phyloP scores from a whole-genome alignment of 352 stramenopile species.

The Globisporangium middletonii region DNA sequence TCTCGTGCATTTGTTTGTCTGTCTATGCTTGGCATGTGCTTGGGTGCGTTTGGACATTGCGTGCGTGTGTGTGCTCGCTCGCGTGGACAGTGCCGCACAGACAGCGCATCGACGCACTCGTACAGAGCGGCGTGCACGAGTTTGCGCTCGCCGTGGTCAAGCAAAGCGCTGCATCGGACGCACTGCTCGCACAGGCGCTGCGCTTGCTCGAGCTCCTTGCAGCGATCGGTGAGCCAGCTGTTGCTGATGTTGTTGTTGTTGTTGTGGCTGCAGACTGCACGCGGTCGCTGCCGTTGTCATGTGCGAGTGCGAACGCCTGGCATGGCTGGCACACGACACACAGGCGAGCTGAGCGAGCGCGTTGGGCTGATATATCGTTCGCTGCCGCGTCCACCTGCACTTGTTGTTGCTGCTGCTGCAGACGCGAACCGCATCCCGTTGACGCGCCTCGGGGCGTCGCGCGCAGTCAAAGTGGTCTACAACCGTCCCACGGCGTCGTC shows the following conservation, averaged over 20 bases:
- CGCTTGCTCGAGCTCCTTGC: slow-evolving; percentile 47
- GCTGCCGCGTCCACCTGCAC: background rate
- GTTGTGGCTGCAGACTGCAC: too few relatives aligned
- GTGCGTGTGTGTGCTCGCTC: background rate
- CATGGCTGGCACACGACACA: too few relatives aligned
- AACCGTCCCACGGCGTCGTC: slow-evolving; percentile 32
- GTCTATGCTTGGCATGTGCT: background rate
- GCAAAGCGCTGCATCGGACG: slow-evolving; percentile 11
- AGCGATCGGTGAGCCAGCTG: slow-evolving; percentile 25
- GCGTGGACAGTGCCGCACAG: slow-evolving; percentile 15
- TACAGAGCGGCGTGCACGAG: slow-evolving; percentile 37
- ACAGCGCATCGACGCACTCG: slow-evolving; percentile 23
- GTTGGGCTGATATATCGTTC: background rate
- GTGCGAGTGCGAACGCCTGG: too few relatives aligned
- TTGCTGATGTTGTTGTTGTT: too few relatives aligned
- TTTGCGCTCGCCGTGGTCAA: slow-evolving; percentile 41
- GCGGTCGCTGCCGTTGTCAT: too few relatives aligned
- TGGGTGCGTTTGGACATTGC: background rate
- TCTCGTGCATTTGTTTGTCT: too few relatives aligned
- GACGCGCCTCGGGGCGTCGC: slow-evolving; percentile 44
- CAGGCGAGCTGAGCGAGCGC: background rate
- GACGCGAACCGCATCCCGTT: slow-evolving; percentile 45
- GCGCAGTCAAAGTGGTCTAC: slow-evolving; percentile 53
- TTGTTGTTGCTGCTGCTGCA: slow-evolving; percentile 11
- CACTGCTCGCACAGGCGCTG: slow-evolving; percentile 38